Evolutionary conservation across 23 red algal genomes (phyloP), one percentile per base, ranked within the genome.

Genomic region (Pyropia yezoensis): DNA sequence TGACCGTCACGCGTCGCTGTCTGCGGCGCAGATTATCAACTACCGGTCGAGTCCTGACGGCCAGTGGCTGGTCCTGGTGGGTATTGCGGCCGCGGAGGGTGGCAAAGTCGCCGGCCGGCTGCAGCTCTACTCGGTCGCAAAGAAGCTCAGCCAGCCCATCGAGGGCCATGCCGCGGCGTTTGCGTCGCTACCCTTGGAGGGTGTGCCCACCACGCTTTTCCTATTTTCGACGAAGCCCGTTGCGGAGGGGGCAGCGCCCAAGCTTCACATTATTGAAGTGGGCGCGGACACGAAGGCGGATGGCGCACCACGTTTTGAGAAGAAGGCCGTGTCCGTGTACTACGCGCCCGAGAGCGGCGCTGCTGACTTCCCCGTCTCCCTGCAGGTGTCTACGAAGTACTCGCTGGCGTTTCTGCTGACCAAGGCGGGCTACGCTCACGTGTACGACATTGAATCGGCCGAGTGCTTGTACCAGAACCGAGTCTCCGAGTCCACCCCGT

Each of bases 151-250:
- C 30, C 94, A 98, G 58, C 62, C 85, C 23, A 83, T 98, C 22
- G 94, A 98, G 73, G 94, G 85, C 20, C 86, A 98, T 53, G 94
- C 94, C n/a, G 85, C 85, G 21, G 81, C 79, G 59, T 98, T 98
- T 75, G 75, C 73, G 19, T 58, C 76, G 29, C 63, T 83, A 32
- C 67, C 61, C 55, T 60, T 83, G 16, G 86, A 90, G 54, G 86
- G 86, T 16, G 52, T 80, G 29, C 77, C 77, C 14, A 76, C 77
- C 21, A 90, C 76, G 64, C 60, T 98, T 3, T 98, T 98, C 45
- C 69, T 85, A 0, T 98, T 98, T 85, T 87, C 94, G 7, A 87
- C 79, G 0, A 88, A 88, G 76, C 77, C 82, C 23, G 65, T 66
- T 30, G 69, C 82, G 12, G 80, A 70, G 28, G 47, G 47, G 7